Base-by-base conservation (phyloP, 2,329 filamentous ascomycete species). In the Raffaelea albimanens region DNA sequence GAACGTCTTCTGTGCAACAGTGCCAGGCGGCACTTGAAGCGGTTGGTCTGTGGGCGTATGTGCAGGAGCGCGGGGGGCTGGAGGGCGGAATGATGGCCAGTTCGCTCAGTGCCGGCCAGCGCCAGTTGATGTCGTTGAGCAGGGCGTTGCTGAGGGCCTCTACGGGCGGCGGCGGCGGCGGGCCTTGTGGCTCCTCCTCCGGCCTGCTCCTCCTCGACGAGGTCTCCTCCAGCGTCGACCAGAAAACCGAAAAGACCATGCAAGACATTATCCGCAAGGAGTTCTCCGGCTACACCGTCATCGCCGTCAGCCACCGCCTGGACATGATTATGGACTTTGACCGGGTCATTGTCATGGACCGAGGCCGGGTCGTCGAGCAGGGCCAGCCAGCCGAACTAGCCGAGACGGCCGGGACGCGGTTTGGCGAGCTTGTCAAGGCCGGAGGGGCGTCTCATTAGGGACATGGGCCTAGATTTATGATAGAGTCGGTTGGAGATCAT, bases 91-190 rank as follows among this genome's bases (percentile, higher is more conserved):
- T 82, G 52, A 66, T 67, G 14, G 61, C 68, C 7, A 16, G 8
- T 7, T 38, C 34, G 13, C 34, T 38, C 8, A 38, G 34, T 16
- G 34, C 34, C 13, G 81, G 82, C 0, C 80, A 84, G 57, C 71
- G 71, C 36, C 81, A 85, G 55, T 66, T 84, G 0, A 80, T 85
- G 54, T 78, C 73, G 51, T 68, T 85, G 1, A 79, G 75, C 0
- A 62, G 79, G 1, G 80, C 78, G 0, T 66, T 83, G 20, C 58
- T 83, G 9, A 62, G 72, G 9, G 52, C n/a, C n/a, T n/a, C n/a
- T 58, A n/a, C 20, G 55, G 39, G 25, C 25, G n/a, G 25, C 25
- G 25, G 25, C 25, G 13, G 25, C 25, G n/a, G 34, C 10, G 19
- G 40, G 9, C 11, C 20, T 5, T 40, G 40, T 5, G 14, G 8